Base-by-base conservation (phyloP, 306 rosid species). In the Begonia fuchsioides region DNA sequence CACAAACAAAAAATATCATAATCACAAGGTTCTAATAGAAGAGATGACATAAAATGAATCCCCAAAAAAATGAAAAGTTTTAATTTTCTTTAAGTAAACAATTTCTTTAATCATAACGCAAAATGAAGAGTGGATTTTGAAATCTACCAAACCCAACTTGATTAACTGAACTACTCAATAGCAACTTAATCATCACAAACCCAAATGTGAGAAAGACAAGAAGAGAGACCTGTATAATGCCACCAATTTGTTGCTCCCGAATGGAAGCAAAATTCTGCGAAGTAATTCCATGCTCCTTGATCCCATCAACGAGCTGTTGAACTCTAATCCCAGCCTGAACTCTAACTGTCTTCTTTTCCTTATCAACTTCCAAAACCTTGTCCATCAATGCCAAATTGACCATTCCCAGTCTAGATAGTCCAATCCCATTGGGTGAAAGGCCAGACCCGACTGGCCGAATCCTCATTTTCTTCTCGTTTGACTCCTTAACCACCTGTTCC, bases 231-330 rank as follows among this genome's bases (percentile, higher is more conserved):
- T 90, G 98, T 61, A 90, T 39, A 46, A 90, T 90, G 62, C 98
- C 98, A 50, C 98, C 98, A 55, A 90, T 79, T 72, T 90, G 96
- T 69, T 90, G 98, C 68, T 85, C 98, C 60, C 94, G 70, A 16
- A 81, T 90, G 53, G 98, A 90, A 2, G 98, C 98, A 41, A 90
- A 85, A 65, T 90, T 85, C 83, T 85, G 98, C 45, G 85, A 60
- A 10, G 98, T 85, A 26, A 90, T 77, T 15, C 98, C 98, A 58
- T 71, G 60, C 3, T 77, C 93, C 76, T 82, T 90, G 35, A 90
- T 73, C 51, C 74, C 98, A 71, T 90, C 95, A 8, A 90, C 94
- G 47, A 90, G 76, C 64, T 85, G 83, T 76, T 90, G 98, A 13
- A 90, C 98, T 64, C 98, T 75, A 15, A 81, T 85, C 69, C 95